Conservation (phyloP, 2,329 filamentous ascomycete genomes). For the Microdochium trichocladiopsis region DNA sequence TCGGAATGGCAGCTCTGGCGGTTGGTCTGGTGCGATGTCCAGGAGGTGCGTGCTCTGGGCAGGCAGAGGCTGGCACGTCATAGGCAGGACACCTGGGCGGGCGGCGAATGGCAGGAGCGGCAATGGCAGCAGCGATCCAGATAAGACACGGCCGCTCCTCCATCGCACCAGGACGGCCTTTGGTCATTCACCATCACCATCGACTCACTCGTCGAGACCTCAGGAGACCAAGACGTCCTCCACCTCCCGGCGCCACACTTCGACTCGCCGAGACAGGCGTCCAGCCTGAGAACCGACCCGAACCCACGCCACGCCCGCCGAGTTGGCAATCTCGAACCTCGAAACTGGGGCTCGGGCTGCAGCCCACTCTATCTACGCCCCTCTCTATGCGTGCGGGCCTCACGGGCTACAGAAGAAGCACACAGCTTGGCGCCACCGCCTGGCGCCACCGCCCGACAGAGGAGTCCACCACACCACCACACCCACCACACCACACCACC, state of each 20-base stretch:
- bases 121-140: not conserved
- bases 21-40: not conserved
- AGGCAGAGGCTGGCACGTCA: not conserved
- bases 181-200: not conserved
- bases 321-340: no score
- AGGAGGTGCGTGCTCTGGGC: not conserved
- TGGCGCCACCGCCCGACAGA: not conserved
- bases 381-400: not conserved
- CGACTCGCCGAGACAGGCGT: no score
- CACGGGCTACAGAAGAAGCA: not conserved
- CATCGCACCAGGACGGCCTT: not conserved
- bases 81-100: not conserved
- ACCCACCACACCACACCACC: conserved; percentile 10
- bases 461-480: conserved; percentile 6
- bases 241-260: no score
- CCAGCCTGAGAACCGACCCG: no score
- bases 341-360: no score
- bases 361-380: no score
- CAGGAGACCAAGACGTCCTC: no score
- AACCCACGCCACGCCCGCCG: no score
- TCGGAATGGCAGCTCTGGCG: no score
- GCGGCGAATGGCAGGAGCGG: not conserved
- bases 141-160: not conserved
- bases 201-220: not conserved
- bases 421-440: not conserved